Evolutionary conservation across 192 early-diverging fungal species (phyloP).

Genomic region (Coemansia sp.): DNA sequence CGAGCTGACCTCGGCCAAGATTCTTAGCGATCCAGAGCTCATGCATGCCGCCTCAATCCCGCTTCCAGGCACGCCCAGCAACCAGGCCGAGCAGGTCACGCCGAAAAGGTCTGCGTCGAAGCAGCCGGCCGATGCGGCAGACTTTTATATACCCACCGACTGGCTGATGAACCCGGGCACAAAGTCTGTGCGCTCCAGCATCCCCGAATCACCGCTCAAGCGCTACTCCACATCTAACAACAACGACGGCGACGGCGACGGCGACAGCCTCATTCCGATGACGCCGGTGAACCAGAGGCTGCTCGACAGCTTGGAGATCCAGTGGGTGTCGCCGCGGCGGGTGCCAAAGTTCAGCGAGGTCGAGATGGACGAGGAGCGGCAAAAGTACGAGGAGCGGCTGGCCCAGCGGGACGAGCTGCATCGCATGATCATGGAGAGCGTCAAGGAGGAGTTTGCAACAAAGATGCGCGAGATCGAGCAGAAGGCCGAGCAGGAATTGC

Average conservation of each 20-base stretch:
- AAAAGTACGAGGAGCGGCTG: conserved; percentile 30
- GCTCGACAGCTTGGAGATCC: conserved; percentile 44
- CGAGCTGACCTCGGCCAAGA: conserved; percentile 35
- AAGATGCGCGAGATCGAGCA: conserved; percentile 38
- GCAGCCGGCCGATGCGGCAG: conserved; percentile 4
- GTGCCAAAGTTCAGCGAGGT: conserved; percentile 49
- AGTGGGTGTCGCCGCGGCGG: conserved; percentile 44
- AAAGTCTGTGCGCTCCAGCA: background rate
- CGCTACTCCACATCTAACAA: background rate
- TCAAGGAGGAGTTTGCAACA: conserved; percentile 39
- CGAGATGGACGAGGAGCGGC: conserved; percentile 26
- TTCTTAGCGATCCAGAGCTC: conserved; percentile 38
- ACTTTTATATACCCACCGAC: conserved; percentile 44
- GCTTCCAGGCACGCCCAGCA: conserved; percentile 33
- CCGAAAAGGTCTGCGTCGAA: background rate
- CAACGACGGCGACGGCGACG: background rate
- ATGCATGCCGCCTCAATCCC: conserved; percentile 44
- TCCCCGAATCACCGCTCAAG: conserved; percentile 7
- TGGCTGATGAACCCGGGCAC: conserved; percentile 46
- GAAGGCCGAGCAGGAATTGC: conserved; percentile 27
- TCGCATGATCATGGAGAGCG: conserved; percentile 35
- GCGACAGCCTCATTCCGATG: conserved; percentile 29
- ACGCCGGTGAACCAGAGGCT: conserved; percentile 46
- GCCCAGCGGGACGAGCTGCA: conserved; percentile 34
- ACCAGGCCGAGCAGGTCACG: conserved; percentile 14